phyloP scores from a whole-genome alignment of 2,329 filamentous ascomycete species.

The Monosporascus sp. region DNA sequence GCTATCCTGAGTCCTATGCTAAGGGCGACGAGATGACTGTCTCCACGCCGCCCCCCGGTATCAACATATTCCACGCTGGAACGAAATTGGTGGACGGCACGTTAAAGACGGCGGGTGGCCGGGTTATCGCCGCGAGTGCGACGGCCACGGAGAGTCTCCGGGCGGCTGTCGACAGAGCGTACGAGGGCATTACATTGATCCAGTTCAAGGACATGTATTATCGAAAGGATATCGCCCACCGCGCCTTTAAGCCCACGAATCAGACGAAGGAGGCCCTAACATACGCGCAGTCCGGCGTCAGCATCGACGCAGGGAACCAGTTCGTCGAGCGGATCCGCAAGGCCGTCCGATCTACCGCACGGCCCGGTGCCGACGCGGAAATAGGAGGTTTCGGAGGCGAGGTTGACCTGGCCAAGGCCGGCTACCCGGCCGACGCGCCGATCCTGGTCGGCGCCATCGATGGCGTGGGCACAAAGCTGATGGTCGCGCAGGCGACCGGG shows the following conservation, averaged over 20 bases:
- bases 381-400: constrained; percentile 95
- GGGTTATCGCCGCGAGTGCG: constrained; percentile 90
- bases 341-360: constrained; percentile 77
- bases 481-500: constrained; percentile 83
- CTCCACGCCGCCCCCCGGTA: constrained; percentile 38
- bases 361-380: constrained; percentile 83
- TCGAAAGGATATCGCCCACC: constrained; percentile 86
- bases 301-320: constrained; percentile 88
- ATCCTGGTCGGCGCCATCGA: constrained; percentile 92
- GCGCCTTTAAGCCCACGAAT: constrained; percentile 50
- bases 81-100: constrained; percentile 61
- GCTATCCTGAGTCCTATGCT: constrained; percentile 80
- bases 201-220: constrained; percentile 87
- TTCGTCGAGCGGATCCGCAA: constrained; percentile 90
- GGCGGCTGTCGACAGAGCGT: constrained; percentile 82
- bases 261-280: constrained; percentile 59
- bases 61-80: constrained; percentile 88
- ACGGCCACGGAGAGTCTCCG: constrained; percentile 66
- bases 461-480: constrained; percentile 93
- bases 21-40: constrained; percentile 66
- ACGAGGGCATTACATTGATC: constrained; percentile 73
- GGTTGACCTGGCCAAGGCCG: constrained; percentile 70
- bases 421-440: constrained; percentile 63
- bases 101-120: constrained; percentile 75
- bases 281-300: constrained; percentile 89